Conservation (phyloP, 2,329 filamentous ascomycete species). For the Penicillium polonicum region DNA sequence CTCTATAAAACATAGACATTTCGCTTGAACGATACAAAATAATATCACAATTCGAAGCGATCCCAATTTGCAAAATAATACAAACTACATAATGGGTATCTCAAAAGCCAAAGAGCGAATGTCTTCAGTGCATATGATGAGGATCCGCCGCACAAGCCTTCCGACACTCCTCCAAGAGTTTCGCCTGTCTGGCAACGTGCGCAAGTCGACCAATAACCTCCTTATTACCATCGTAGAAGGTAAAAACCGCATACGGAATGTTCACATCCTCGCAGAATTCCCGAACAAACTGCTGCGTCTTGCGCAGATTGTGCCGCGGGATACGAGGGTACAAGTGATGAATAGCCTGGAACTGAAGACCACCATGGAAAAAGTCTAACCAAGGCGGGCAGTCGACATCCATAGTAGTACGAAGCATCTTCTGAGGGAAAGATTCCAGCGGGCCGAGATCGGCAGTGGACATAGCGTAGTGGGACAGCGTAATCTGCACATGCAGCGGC, state of each 20-base stretch:
- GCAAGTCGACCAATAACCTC: conserved; percentile 70
- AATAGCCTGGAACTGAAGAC: conserved; percentile 82
- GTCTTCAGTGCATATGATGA: conserved; percentile 14
- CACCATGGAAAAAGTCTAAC: conserved; percentile 85
- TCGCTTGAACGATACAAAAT: neutral
- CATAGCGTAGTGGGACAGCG: conserved; percentile 90
- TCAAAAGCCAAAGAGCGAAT: neutral
- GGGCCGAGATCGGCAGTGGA: conserved; percentile 79
- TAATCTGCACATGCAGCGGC: conserved; percentile 82
- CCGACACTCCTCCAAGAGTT: conserved; percentile 70
- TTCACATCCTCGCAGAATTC: conserved; percentile 77
- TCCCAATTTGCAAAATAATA: neutral
- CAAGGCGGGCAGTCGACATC: conserved; percentile 81
- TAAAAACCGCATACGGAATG: conserved; percentile 80
- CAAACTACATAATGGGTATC: neutral
- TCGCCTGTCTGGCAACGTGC: conserved; percentile 72
- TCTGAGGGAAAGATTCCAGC: conserved; percentile 79
- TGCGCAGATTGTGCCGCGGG: conserved; percentile 76
- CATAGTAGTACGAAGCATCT: conserved; percentile 89
- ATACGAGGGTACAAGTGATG: conserved; percentile 81
- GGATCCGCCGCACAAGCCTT: conserved; percentile 33
- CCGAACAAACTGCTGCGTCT: conserved; percentile 69
- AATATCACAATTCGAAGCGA: neutral
- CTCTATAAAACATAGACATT: neutral
- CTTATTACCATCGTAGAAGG: conserved; percentile 75